phyloP scores from a whole-genome alignment of 108 stramenopile species.

The Nitzschia inconspicua region DNA sequence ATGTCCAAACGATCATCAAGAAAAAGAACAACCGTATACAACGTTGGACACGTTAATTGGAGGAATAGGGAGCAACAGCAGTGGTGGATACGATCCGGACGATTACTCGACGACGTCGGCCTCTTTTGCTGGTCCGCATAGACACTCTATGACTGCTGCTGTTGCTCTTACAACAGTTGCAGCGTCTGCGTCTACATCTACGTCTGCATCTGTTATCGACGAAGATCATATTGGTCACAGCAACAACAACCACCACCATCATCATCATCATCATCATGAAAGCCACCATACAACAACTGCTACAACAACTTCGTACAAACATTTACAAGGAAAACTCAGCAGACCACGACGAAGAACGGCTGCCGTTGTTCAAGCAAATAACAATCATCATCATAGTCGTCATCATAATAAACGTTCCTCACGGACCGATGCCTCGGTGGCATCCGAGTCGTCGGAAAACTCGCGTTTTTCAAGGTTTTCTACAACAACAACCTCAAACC shows the following conservation, averaged over 20 bases:
- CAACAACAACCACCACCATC: constrained; percentile 4
- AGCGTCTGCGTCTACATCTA: not conserved
- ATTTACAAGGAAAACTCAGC: not conserved
- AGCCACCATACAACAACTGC: too few species aligned
- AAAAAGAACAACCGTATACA: too few species aligned
- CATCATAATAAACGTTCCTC: not conserved
- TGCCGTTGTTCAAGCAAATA: not conserved
- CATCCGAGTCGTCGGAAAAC: not conserved
- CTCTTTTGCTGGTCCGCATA: too few species aligned
- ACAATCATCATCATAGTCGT: not conserved
- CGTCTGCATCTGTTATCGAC: too few species aligned
- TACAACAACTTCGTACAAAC: not conserved
- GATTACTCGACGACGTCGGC: too few species aligned
- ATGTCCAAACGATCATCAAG: too few species aligned
- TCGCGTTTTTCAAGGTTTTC: constrained; percentile 5
- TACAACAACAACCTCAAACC: not conserved
- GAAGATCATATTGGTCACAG: too few species aligned
- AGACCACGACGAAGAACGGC: constrained; percentile 3
- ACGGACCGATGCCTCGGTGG: not conserved
- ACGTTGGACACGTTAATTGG: too few species aligned
- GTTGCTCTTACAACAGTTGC: not conserved
- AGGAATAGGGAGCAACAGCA: too few species aligned
- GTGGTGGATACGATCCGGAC: too few species aligned
- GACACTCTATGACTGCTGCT: not conserved
- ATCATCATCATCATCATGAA: too few species aligned